A percentile compares a stretch with the other conserved stretches of the same genome.
These are phyloP conservation scores for Astrothelium macrocarpum DNA, from an alignment of 495 filamentous ascomycete genomes.

Conservation along the genomic window DNA sequence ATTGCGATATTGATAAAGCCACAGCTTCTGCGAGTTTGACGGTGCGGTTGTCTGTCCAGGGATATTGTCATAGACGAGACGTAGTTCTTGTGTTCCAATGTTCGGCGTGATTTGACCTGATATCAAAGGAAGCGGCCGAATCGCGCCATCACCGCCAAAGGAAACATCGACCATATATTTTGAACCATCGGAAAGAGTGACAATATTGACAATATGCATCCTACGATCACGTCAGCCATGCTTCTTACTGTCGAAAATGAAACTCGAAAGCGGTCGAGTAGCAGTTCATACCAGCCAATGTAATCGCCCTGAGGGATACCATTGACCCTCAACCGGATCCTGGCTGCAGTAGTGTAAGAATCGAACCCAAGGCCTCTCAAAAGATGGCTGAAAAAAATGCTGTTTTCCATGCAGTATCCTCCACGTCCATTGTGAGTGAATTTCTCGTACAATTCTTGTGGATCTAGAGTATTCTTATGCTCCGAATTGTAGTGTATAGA, in stretches of 20 bases:
- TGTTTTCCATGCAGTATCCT: slow-evolving; percentile 73
- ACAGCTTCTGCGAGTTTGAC: slow-evolving; percentile 32
- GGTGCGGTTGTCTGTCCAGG: slow-evolving; percentile 13
- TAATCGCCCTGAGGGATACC: slow-evolving; percentile 18
- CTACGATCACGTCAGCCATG: not conserved
- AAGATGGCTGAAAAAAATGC: slow-evolving; percentile 54
- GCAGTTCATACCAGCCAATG: slow-evolving; percentile 17
- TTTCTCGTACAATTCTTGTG: slow-evolving; percentile 52
- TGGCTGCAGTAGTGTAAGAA: slow-evolving; percentile 27
- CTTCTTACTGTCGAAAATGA: not conserved
- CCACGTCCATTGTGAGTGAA: slow-evolving; percentile 48
- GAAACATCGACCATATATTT: slow-evolving; percentile 58
- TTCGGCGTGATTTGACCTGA: slow-evolving; percentile 9
- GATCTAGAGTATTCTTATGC: slow-evolving; percentile 46
- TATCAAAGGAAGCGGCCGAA: slow-evolving; percentile 18
- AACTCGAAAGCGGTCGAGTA: not conserved
- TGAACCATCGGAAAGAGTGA: slow-evolving; percentile 13
- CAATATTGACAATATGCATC: slow-evolving; percentile 24
- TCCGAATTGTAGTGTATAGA: slow-evolving; percentile 46
- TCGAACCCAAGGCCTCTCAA: slow-evolving; percentile 54
- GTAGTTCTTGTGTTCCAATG: slow-evolving; percentile 19
- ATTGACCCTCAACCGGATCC: slow-evolving; percentile 16
- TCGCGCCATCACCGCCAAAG: slow-evolving; percentile 62
- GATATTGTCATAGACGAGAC: slow-evolving; percentile 20
- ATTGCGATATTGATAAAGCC: slow-evolving; percentile 56